phyloP scores from a whole-genome alignment of 192 early-diverging fungal species.

The Martensiomyces pterosporus region DNA sequence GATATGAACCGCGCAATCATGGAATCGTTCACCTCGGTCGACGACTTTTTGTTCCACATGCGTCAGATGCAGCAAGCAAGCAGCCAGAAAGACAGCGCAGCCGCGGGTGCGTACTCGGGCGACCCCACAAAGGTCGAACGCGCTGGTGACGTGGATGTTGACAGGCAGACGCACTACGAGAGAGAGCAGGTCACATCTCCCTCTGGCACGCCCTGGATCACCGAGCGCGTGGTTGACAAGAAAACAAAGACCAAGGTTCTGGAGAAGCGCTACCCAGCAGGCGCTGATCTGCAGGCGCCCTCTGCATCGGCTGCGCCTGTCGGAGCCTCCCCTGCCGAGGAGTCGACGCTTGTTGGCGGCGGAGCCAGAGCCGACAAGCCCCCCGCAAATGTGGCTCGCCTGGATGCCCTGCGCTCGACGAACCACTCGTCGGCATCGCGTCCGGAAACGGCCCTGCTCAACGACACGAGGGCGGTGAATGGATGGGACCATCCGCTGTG shows the following conservation, averaged over 20 bases:
- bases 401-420: constrained; percentile 11
- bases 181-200: constrained; percentile 48
- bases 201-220: constrained; percentile 46
- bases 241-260: constrained; percentile 50
- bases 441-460: constrained; percentile 39
- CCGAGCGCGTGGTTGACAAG: constrained; percentile 49
- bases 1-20: constrained; percentile 49
- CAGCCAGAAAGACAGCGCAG: not conserved
- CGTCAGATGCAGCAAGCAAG: constrained; percentile 36
- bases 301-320: too few relatives aligned
- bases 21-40: constrained; percentile 52
- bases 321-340: not conserved
- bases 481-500: constrained; percentile 53
- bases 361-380: constrained; percentile 8
- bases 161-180: constrained; percentile 50
- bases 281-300: too few relatives aligned
- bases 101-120: constrained; percentile 7
- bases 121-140: constrained; percentile 40
- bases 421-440: constrained; percentile 39
- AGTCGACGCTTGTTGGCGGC: constrained; percentile 37
- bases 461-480: constrained; percentile 44
- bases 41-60: constrained; percentile 51
- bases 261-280: constrained; percentile 49
- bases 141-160: constrained; percentile 37
- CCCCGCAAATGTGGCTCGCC: constrained; percentile 9